Evolutionary conservation across 257 asterid species (phyloP).

Genomic region (Forsythia viridissima): DNA sequence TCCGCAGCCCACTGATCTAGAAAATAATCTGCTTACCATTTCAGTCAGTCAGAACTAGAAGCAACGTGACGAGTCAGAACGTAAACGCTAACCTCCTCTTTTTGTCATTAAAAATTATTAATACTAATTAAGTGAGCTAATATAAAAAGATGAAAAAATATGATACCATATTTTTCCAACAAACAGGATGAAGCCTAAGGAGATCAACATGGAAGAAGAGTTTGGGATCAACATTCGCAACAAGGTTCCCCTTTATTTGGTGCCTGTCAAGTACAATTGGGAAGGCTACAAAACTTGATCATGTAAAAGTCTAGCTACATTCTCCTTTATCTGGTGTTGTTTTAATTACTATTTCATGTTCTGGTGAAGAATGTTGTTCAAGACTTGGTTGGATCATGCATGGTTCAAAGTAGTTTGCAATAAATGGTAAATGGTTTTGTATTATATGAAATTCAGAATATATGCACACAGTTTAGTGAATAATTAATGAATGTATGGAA

Average conservation of each 20-base stretch:
- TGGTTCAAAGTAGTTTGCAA: neutral
- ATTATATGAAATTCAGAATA: neutral
- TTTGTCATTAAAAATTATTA: too few relatives aligned
- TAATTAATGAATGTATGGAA: too few relatives aligned
- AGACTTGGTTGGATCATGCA: neutral
- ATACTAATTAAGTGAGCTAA: too few relatives aligned
- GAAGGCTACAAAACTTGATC: neutral
- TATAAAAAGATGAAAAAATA: too few relatives aligned
- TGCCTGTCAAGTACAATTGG: slow-evolving; percentile 16
- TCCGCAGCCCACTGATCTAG: too few relatives aligned
- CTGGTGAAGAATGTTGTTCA: neutral
- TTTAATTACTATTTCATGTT: too few relatives aligned
- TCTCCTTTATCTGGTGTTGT: neutral
- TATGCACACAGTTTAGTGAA: neutral
- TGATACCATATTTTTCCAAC: neutral
- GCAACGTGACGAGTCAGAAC: too few relatives aligned
- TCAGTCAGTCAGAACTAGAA: too few relatives aligned
- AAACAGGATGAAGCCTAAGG: slow-evolving; percentile 5
- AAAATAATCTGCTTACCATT: too few relatives aligned
- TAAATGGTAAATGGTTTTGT: neutral
- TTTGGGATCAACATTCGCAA: slow-evolving; percentile 11
- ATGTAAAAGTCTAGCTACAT: neutral
- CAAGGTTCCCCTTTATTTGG: slow-evolving; percentile 3
- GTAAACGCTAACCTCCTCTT: too few relatives aligned
- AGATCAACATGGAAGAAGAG: slow-evolving; percentile 14